These are phyloP conservation scores for Populus euphratica DNA, from an alignment of 345 rosid genomes.

Conservation along the genomic window DNA sequence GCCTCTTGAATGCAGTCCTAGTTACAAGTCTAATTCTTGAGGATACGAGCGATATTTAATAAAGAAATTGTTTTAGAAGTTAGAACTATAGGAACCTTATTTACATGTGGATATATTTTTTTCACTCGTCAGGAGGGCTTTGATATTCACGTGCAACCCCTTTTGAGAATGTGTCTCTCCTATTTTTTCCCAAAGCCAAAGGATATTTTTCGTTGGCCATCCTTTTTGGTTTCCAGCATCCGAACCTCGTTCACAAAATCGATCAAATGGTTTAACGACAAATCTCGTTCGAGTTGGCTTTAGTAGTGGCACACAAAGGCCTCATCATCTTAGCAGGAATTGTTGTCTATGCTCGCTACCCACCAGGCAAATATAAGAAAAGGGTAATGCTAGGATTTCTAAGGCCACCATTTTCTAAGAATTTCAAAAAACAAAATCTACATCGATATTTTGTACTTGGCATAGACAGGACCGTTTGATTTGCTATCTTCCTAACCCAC, in stretches of 20 bases:
- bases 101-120: background rate
- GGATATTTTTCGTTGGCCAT: background rate
- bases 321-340: background rate
- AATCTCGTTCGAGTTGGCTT: background rate
- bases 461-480: background rate
- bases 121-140: background rate
- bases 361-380: background rate
- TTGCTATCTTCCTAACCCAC: background rate
- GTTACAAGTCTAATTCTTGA: background rate
- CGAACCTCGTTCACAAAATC: background rate
- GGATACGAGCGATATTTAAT: background rate
- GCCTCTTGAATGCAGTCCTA: background rate
- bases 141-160: too few species aligned
- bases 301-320: background rate
- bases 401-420: conserved; percentile 23
- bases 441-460: too few species aligned
- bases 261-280: background rate
- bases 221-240: background rate
- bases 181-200: too few species aligned
- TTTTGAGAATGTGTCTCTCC: background rate
- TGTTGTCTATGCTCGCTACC: background rate
- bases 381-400: conserved; percentile 11
- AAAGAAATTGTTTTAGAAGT: background rate
- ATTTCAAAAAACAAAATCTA: background rate
- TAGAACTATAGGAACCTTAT: background rate